Conservation (phyloP, 805 yeast species). For the Tanozyma kutaoensis region DNA sequence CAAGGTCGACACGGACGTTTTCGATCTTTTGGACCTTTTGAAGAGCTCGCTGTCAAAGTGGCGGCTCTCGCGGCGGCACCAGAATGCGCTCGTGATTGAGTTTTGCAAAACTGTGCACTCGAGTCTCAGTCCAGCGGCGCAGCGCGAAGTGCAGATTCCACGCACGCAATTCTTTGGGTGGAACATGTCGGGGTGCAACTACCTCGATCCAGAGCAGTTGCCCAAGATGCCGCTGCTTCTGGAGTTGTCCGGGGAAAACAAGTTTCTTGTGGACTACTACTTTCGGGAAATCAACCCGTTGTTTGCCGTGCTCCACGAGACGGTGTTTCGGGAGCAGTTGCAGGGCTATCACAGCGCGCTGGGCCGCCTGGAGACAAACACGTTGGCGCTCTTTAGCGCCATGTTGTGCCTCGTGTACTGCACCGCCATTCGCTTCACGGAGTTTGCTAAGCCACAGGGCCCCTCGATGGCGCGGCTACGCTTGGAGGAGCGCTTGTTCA, state of each 20-base stretch:
- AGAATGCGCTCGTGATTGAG: conserved; percentile 23
- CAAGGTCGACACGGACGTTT: conserved; percentile 6
- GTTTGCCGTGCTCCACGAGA: conserved; percentile 38
- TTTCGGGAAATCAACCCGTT: conserved; percentile 39
- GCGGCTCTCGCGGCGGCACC: conserved; percentile 34
- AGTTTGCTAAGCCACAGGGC: conserved; percentile 14
- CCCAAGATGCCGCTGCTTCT: conserved; percentile 19
- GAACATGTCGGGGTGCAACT: conserved; percentile 51
- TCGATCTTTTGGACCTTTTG: conserved; percentile 7
- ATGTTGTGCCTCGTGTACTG: conserved; percentile 36
- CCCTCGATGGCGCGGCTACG: conserved; percentile 10
- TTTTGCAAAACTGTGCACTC: conserved; percentile 20
- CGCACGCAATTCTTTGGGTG: conserved; percentile 51
- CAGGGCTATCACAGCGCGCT: conserved; percentile 6
- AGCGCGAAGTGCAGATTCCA: conserved; percentile 28
- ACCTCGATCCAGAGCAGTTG: conserved; percentile 19
- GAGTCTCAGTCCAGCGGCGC: conserved; percentile 18
- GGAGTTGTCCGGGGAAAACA: conserved; percentile 1
- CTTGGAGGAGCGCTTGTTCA: conserved; percentile 30
- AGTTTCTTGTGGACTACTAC: conserved; percentile 22
- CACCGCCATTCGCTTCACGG: conserved; percentile 36
- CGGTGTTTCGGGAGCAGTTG: conserved; percentile 38
- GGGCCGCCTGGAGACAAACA: conserved; percentile 10
- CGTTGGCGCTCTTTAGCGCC: conserved; percentile 38
- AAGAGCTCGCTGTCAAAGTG: conserved; percentile 22